These are phyloP conservation scores for Chrysoporthe deuterocubensis DNA, from an alignment of 2,329 filamentous ascomycete genomes.

Conservation along the genomic window DNA sequence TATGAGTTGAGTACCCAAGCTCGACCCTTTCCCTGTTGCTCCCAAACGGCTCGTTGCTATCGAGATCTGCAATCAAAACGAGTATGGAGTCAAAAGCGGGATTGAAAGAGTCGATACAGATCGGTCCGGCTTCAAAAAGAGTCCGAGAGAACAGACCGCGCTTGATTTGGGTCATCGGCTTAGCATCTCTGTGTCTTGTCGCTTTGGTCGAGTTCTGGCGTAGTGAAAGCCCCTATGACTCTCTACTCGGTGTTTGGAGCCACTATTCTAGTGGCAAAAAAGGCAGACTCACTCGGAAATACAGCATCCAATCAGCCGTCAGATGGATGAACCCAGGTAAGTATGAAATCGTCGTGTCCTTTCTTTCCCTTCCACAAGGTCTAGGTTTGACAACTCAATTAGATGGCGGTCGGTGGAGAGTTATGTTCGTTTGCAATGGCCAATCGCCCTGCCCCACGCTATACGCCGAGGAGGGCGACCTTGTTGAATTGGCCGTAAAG, in stretches of 20 bases:
- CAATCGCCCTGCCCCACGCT: slow-evolving; percentile 28
- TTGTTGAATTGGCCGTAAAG: slow-evolving; percentile 28
- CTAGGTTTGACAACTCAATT: neutral
- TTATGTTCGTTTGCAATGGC: slow-evolving; percentile 30
- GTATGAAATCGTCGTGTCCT: neutral
- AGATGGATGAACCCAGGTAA: slow-evolving; percentile 21
- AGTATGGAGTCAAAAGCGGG: neutral
- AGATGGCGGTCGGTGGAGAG: slow-evolving; percentile 30
- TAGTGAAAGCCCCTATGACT: neutral
- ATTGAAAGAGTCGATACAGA: neutral
- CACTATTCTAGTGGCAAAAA: neutral
- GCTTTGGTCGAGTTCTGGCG: neutral
- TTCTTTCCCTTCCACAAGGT: neutral
- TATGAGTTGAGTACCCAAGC: no score
- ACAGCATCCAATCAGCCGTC: slow-evolving; percentile 3
- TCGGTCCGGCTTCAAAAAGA: neutral
- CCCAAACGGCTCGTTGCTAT: neutral
- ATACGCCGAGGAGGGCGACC: slow-evolving; percentile 29
- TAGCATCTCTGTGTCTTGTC: neutral
- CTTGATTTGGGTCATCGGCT: neutral
- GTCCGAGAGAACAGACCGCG: neutral
- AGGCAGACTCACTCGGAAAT: slow-evolving; percentile 7
- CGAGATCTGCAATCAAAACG: neutral
- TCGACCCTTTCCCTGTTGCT: no score
- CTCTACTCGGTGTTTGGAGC: neutral